Evolutionary conservation across 2,329 filamentous ascomycete genomes (phyloP), one percentile per base, ranked within the genome.

Genomic region (Knufia fluminis): DNA sequence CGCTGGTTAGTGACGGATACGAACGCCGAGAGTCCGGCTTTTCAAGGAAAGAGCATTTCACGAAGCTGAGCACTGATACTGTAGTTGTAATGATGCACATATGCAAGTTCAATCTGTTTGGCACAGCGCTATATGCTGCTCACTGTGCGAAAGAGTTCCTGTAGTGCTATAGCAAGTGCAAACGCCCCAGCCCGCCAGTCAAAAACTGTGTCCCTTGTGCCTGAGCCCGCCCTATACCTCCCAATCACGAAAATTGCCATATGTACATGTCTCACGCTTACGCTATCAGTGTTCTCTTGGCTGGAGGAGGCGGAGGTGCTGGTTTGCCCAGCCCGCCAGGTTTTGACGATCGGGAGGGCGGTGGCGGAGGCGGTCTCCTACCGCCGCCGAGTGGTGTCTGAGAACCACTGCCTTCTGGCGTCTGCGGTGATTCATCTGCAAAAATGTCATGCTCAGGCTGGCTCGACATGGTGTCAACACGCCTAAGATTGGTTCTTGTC

Each of bases 341-440:
- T 20, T 84, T 84, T 71, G 83, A 85, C 31, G 76, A 68, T 60
- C 80, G 69, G 19, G 75, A 76, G 20, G 80, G 81, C 23, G 81
- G 80, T 17, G 81, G 80, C 41, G 79, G 77, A 39, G 48, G 54
- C 20, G 72, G 74, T 64, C 75, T 76, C 49, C 60, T 65, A 41
- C 65, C 60, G 22, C 62, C 57, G 46, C 62, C 57, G 46, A 59
- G 55, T 17, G 56, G 57, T 44, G 57, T 71, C 52, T 75, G 68
- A 40, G 75, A 76, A 44, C 66, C 66, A 57, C 73, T 76, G 22
- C 73, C 73, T 55, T 76, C 69, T 7, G 71, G 72, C 10, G 72
- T 72, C 17, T 74, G 73, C 3, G 78, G 78, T 39, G 77, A 77
- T 49, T 77, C 72, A 50, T 79, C 75, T 26, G 70, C 70, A 45